Base-by-base conservation (phyloP, 257 asterid species). In the Fraxinus pennsylvanica region DNA sequence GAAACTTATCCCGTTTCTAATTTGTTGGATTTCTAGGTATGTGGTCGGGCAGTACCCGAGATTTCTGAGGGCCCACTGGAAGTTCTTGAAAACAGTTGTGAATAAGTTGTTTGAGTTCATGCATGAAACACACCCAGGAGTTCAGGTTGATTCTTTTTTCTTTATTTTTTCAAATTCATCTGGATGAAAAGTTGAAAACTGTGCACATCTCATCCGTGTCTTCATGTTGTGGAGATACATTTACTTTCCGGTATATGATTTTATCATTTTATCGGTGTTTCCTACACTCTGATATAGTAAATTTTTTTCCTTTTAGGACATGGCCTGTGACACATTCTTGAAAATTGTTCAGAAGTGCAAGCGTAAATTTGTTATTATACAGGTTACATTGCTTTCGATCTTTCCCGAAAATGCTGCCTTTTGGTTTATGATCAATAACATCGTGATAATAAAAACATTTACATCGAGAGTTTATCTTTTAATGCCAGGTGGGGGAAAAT, bases 51-150 rank as follows among this genome's bases (percentile, higher is more conserved):
- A 96, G 81, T 96, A 96, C 82, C 99, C 99, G 50, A 87, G 99
- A 73, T 96, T 96, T 85, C 83, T 96, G 87, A 92, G 99, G 90
- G 99, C 99, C 73, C 99, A 96, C 83, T 96, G 99, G 99, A 96
- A 96, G 90, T 96, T 96, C 85, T 86, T 96, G 91, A 96, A 96
- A 89, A 96, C 98, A 81, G 99, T 96, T 76, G 99, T 96, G 79
- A 93, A 93, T 89, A 96, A 96, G 86, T 84, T 96, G 86, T 96
- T 96, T 83, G 99, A 96, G 85, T 96, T 96, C 88, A 96, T 96
- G 99, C 98, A 96, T 9, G 99, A 96, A 90, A 93, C 92, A 6
- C 99, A 96, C 84, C 99, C 98, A 57, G 99, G 99, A 83, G 99
- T 96, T 86, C 99, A 96, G 99, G 99, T 95, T 85, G 29, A 69